These are phyloP conservation scores for Prunus padus DNA, from an alignment of 306 rosid genomes.

Conservation along the genomic window DNA sequence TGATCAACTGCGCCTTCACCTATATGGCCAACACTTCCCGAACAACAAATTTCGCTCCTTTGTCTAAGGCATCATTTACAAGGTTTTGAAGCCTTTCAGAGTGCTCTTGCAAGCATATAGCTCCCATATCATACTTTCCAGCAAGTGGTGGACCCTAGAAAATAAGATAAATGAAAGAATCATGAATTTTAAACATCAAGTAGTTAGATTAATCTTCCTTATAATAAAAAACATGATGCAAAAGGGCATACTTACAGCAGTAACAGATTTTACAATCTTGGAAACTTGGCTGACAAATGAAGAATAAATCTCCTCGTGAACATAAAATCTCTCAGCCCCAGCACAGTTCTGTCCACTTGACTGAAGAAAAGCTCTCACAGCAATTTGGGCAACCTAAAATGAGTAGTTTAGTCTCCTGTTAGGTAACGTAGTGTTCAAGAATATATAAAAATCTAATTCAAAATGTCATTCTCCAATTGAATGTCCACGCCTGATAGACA, in stretches of 20 bases:
- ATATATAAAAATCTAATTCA: background rate
- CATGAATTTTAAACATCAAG: background rate
- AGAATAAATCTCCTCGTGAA: conserved; percentile 69
- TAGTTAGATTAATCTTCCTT: conserved; percentile 15
- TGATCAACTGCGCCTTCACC: conserved; percentile 93
- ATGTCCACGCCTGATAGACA: conserved; percentile 20
- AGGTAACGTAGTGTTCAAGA: background rate
- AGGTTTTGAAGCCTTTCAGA: conserved; percentile 90
- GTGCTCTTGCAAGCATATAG: conserved; percentile 90
- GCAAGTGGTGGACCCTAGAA: conserved; percentile 84
- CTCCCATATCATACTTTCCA: conserved; percentile 94
- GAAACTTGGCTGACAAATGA: conserved; percentile 71
- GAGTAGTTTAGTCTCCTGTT: conserved; percentile 29
- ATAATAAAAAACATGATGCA: background rate
- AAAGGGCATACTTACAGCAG: conserved; percentile 64
- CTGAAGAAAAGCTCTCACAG: conserved; percentile 89
- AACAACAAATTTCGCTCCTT: conserved; percentile 85
- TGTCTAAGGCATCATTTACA: conserved; percentile 77
- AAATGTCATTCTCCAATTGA: conserved; percentile 8
- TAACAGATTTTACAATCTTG: conserved; percentile 73
- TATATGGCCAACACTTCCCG: conserved; percentile 85
- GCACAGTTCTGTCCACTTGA: conserved; percentile 98
- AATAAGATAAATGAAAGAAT: conserved; percentile 28
- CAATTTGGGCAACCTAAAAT: conserved; percentile 83
- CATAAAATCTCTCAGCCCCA: conserved; percentile 96